A percentile compares a stretch with the other conserved stretches of the same genome.
Evolutionary conservation across 179 eudicot genomes (phyloP).

Genomic region (Vitellaria paradoxa): DNA sequence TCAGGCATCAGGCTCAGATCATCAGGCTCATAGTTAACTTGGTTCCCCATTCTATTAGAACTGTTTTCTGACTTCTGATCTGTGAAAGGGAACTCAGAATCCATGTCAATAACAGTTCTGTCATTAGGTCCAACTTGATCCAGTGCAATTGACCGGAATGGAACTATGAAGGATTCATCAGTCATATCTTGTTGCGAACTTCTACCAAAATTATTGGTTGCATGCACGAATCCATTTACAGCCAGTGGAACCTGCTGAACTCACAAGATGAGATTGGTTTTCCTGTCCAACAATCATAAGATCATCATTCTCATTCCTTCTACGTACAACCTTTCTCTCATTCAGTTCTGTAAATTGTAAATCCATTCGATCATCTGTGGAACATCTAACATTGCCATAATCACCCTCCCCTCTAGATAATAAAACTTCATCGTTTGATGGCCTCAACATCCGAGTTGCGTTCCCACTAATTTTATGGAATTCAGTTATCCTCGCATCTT

Average conservation of each 20-base stretch:
- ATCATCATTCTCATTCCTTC: constrained; percentile 45
- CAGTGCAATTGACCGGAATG: constrained; percentile 53
- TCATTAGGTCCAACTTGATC: constrained; percentile 47
- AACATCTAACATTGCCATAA: constrained; percentile 17
- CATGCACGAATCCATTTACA: constrained; percentile 39
- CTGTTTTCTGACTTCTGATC: constrained; percentile 36
- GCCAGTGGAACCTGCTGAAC: constrained; percentile 51
- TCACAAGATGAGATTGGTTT: constrained; percentile 31
- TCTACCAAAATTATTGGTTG: constrained; percentile 27
- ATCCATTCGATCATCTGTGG: constrained; percentile 26
- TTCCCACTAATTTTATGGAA: constrained; percentile 39
- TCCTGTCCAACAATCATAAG: constrained; percentile 45
- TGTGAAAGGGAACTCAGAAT: constrained; percentile 52
- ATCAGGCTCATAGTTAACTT: constrained; percentile 59
- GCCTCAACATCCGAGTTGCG: constrained; percentile 31
- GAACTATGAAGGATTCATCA: constrained; percentile 75
- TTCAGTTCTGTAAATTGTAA: constrained; percentile 43
- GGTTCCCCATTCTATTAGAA: constrained; percentile 24
- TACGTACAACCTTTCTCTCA: constrained; percentile 39
- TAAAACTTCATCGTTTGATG: constrained; percentile 43
- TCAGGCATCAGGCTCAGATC: constrained; percentile 78
- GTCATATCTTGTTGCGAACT: constrained; percentile 28
- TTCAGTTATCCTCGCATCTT: constrained; percentile 27
- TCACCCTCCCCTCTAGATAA: constrained; percentile 28
- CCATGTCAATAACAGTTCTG: constrained; percentile 56